phyloP scores from a whole-genome alignment of 345 rosid species.

The Aquilaria sinensis region DNA sequence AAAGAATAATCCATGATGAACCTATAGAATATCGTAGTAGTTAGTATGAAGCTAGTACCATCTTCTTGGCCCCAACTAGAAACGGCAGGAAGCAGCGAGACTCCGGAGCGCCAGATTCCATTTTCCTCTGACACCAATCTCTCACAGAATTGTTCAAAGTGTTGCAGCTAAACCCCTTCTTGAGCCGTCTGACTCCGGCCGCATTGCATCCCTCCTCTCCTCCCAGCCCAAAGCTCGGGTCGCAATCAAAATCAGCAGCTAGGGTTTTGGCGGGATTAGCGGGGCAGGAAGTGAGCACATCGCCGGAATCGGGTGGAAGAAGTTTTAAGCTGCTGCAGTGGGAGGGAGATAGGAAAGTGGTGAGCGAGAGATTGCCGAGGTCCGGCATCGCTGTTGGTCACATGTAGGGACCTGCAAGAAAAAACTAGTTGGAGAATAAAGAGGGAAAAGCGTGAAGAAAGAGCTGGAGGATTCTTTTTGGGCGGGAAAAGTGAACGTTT shows the following conservation, averaged over 20 bases:
- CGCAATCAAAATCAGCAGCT: conserved; percentile 21
- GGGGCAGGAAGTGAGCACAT: conserved; percentile 10
- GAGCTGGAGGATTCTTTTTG: neutral
- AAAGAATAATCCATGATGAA: neutral
- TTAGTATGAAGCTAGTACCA: conserved; percentile 24
- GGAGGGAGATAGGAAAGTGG: conserved; percentile 34
- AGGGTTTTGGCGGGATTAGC: conserved; percentile 18
- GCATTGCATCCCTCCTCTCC: conserved; percentile 4
- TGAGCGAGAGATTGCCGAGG: conserved; percentile 37
- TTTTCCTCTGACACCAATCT: conserved; percentile 45
- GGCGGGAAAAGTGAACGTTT: conserved; percentile 29
- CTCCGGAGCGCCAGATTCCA: conserved; percentile 36
- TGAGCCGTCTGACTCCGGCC: conserved; percentile 17
- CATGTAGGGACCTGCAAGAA: neutral
- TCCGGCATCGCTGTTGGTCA: conserved; percentile 45
- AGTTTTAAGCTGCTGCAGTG: conserved; percentile 30
- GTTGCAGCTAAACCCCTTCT: conserved; percentile 22
- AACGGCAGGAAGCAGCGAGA: conserved; percentile 61
- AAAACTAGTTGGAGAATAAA: conserved; percentile 11
- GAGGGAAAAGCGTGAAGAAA: conserved; percentile 11
- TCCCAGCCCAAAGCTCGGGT: conserved; percentile 8
- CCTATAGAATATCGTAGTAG: neutral
- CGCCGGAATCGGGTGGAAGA: conserved; percentile 19
- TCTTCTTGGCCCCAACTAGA: conserved; percentile 58
- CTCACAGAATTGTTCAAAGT: conserved; percentile 34